Percentiles rank a stretch among this genome's conserved stretches.
These are phyloP conservation scores for Phytophthora pinifolia DNA, from an alignment of 352 stramenopile species.

Conservation along the genomic window DNA sequence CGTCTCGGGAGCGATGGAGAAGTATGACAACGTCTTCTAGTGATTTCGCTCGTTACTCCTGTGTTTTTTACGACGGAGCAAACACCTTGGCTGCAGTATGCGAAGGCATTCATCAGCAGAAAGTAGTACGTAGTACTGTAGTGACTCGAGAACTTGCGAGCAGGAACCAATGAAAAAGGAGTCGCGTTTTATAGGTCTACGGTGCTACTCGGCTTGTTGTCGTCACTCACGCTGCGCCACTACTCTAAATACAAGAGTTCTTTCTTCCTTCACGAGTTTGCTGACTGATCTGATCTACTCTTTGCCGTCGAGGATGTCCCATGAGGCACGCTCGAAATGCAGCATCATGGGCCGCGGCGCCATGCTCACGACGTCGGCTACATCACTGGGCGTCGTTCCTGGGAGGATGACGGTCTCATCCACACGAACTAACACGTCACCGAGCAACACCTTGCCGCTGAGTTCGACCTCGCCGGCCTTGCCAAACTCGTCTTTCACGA, in stretches of 20 bases:
- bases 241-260: conserved; percentile 24
- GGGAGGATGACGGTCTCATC: conserved; percentile 32
- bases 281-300: conserved; percentile 30
- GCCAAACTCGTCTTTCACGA: conserved; percentile 49
- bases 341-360: conserved; percentile 47
- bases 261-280: conserved; percentile 3
- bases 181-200: conserved; percentile 17
- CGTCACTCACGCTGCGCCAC: conserved; percentile 6
- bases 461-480: conserved; percentile 62
- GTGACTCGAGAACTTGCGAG: conserved; percentile 8
- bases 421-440: conserved; percentile 65
- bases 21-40: conserved; percentile 86
- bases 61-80: not conserved
- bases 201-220: conserved; percentile 4
- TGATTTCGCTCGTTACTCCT: not conserved
- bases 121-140: conserved; percentile 1
- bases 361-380: conserved; percentile 49
- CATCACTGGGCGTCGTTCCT: conserved; percentile 35
- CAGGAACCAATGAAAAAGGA: conserved; percentile 4
- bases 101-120: too few relatives aligned
- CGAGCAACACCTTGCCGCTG: conserved; percentile 65
- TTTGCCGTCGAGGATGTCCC: conserved; percentile 50
- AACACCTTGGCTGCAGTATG: not conserved
- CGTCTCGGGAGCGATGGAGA: conserved; percentile 87
- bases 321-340: conserved; percentile 66